Conservation (phyloP, 116 monocot genomes). For the Trichopus zeylanicus region DNA sequence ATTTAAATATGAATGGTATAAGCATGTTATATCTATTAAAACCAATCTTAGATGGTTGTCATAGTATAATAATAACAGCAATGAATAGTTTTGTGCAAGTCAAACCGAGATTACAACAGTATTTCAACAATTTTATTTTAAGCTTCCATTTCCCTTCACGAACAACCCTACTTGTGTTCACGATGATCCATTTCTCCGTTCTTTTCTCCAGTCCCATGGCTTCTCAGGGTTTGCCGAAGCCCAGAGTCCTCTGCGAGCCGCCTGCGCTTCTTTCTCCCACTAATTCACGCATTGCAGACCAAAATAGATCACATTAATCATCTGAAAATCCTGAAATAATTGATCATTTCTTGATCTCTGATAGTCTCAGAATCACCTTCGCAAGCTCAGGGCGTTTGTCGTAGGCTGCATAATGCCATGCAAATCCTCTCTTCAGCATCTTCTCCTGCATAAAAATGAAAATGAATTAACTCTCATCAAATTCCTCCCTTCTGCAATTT, state of each 20-base stretch:
- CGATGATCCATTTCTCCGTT: slow-evolving; percentile 31
- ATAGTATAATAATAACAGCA: no score
- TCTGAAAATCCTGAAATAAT: not conserved
- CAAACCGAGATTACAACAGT: not conserved
- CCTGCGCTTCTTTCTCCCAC: slow-evolving; percentile 56
- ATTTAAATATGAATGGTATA: no score
- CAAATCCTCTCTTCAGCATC: slow-evolving; percentile 72
- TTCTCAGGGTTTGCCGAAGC: slow-evolving; percentile 51
- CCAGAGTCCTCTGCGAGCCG: slow-evolving; percentile 41
- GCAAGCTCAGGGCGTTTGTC: slow-evolving; percentile 70
- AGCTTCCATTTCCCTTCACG: not conserved
- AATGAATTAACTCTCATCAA: not conserved
- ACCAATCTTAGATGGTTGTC: no score
- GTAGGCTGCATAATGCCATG: slow-evolving; percentile 88
- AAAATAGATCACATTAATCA: not conserved
- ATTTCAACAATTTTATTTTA: not conserved
- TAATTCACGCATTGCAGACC: not conserved
- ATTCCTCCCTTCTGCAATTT: not conserved
- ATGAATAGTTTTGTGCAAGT: no score
- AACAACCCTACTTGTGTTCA: no score
- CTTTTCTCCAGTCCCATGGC: slow-evolving; percentile 74
- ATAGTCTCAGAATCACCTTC: slow-evolving; percentile 21
- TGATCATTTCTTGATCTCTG: not conserved
- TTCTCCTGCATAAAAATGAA: slow-evolving; percentile 41
- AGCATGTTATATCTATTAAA: no score